phyloP scores from a whole-genome alignment of 495 filamentous ascomycete genomes.

The Letharia columbiana region DNA sequence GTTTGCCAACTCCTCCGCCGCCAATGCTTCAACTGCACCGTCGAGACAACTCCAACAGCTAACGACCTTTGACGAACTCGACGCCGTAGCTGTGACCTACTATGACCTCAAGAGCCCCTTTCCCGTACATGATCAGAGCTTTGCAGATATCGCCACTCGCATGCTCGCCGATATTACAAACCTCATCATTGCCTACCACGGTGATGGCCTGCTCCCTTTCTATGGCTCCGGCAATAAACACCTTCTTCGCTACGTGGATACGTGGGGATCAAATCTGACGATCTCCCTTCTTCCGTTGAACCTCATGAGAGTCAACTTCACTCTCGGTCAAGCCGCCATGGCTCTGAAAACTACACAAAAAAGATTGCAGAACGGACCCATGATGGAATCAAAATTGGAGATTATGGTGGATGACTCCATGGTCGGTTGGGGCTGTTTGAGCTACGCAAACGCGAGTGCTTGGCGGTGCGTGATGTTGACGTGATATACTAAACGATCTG shows the following conservation, averaged over 20 bases:
- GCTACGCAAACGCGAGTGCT: neutral
- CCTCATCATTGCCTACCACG: neutral
- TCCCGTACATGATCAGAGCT: neutral
- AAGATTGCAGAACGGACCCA: neutral
- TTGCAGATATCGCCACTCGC: neutral
- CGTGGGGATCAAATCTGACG: neutral
- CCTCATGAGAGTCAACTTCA: neutral
- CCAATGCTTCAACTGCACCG: neutral
- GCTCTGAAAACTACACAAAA: neutral
- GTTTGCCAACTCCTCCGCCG: neutral
- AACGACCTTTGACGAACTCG: neutral
- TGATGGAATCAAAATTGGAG: neutral
- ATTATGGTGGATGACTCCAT: neutral
- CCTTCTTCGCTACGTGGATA: neutral
- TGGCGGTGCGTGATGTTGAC: neutral
- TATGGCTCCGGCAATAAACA: neutral
- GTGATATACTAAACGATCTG: neutral
- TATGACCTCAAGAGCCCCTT: neutral
- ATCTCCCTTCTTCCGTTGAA: neutral
- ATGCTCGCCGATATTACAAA: neutral
- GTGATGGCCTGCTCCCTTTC: neutral
- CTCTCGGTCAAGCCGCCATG: conserved; percentile 1
- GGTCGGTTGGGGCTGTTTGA: conserved; percentile 1
- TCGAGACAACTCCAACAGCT: neutral
- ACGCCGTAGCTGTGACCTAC: neutral